phyloP scores from a whole-genome alignment of 2,329 filamentous ascomycete species.

The Cryphonectria carpinicola region DNA sequence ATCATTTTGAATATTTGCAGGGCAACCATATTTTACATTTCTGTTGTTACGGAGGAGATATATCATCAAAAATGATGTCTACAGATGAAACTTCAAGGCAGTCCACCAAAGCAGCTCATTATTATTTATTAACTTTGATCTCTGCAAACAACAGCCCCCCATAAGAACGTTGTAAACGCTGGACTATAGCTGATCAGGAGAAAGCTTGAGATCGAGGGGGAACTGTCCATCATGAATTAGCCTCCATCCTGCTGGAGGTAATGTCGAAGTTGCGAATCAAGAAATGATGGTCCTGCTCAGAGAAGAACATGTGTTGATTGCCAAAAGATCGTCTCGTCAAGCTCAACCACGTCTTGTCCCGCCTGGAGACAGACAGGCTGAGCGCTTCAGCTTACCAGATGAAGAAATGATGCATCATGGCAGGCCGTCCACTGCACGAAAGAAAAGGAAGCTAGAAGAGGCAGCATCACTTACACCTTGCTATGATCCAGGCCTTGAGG shows the following conservation, averaged over 20 bases:
- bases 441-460: neutral
- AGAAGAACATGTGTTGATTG: neutral
- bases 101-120: too few relatives aligned
- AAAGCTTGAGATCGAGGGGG: neutral
- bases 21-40: neutral
- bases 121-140: neutral
- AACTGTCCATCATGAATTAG: constrained; percentile 16
- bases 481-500: neutral
- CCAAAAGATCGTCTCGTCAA: constrained; percentile 26
- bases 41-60: neutral
- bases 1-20: neutral
- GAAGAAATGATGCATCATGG: constrained; percentile 23
- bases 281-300: constrained; percentile 16
- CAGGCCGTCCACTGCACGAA: neutral
- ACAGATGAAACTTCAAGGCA: neutral
- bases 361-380: constrained; percentile 19
- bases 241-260: constrained; percentile 16
- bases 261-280: neutral
- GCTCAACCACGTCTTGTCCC: constrained; percentile 25
- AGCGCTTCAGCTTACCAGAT: constrained; percentile 31
- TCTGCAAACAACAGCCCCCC: neutral
- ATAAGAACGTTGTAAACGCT: neutral
- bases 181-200: neutral
- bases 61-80: neutral
- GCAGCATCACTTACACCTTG: constrained; percentile 24